Percentiles rank a stretch among this genome's conserved stretches.
Conservation (phyloP, 1,284 basidiomycete species). For the Malassezia dermatis region DNA sequence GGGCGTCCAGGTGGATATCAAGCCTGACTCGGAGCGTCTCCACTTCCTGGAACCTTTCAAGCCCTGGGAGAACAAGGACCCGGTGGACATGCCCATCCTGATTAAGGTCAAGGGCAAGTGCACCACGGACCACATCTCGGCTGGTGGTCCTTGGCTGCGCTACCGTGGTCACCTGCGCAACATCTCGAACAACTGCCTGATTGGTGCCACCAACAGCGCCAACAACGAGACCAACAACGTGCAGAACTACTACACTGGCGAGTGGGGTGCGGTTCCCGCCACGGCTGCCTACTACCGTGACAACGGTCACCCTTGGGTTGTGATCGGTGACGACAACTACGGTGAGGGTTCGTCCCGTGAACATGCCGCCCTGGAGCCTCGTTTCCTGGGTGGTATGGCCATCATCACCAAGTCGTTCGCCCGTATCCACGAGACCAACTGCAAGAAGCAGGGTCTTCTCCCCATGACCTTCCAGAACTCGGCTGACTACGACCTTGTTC, state of each 20-base stretch:
- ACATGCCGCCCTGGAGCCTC: conserved; percentile 93
- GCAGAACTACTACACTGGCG: conserved; percentile 75
- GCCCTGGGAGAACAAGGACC: conserved; percentile 86
- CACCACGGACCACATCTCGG: conserved; percentile 64
- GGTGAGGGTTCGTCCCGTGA: conserved; percentile 96
- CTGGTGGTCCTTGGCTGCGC: conserved; percentile 98
- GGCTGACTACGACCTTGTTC: conserved; percentile 45
- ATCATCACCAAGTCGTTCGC: conserved; percentile 95
- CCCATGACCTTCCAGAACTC: conserved; percentile 41
- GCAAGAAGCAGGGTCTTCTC: conserved; percentile 56
- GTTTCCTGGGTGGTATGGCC: conserved; percentile 87
- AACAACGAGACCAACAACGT: conserved; percentile 93
- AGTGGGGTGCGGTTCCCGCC: conserved; percentile 74
- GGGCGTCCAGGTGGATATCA: conserved; percentile 72
- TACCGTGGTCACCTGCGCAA: conserved; percentile 98
- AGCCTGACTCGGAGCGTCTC: conserved; percentile 81
- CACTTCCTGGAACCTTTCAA: conserved; percentile 85
- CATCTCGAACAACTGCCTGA: conserved; percentile 96
- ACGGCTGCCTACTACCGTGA: conserved; percentile 80
- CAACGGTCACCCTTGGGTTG: conserved; percentile 83
- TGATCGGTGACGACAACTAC: conserved; percentile 72
- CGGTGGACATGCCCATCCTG: conserved; percentile 75
- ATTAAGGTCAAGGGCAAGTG: conserved; percentile 99
- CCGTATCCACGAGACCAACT: conserved; percentile 94
- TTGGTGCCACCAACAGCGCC: conserved; percentile 85